A percentile compares a stretch with the other conserved stretches of the same genome.
These are phyloP conservation scores for Globisporangium apiculatum DNA, from an alignment of 352 stramenopile genomes.

Conservation along the genomic window DNA sequence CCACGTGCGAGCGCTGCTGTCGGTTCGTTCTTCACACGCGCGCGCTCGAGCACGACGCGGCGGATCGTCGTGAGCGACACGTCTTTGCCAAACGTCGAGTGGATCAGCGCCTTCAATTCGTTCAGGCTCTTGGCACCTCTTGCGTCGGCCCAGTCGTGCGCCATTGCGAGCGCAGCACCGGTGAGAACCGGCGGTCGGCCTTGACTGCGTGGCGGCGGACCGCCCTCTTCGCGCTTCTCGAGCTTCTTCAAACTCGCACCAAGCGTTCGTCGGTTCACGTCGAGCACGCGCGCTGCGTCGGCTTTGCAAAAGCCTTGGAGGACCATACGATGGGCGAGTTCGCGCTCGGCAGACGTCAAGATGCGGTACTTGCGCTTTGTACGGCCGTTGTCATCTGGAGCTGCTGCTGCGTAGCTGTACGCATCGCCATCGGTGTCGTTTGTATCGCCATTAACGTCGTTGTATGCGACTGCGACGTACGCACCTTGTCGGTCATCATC, in stretches of 20 bases:
- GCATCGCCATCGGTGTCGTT: not conserved
- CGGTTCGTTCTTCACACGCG: not conserved
- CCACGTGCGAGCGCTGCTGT: not conserved
- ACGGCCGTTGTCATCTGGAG: no score
- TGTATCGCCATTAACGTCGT: not conserved
- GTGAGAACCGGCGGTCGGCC: constrained; percentile 2
- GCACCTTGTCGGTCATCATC: no score
- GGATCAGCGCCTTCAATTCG: not conserved
- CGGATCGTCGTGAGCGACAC: constrained; percentile 3
- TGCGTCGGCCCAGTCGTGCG: not conserved
- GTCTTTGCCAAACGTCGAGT: not conserved
- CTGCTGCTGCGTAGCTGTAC: not conserved
- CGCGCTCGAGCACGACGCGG: constrained; percentile 3
- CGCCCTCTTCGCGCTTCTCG: not conserved
- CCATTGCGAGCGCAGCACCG: not conserved
- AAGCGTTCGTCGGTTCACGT: constrained; percentile 4
- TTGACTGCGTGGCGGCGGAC: not conserved
- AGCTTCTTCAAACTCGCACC: constrained; percentile 3
- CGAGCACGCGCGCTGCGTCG: constrained; percentile 2
- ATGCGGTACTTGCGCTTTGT: constrained; percentile 1
- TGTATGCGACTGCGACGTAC: no score
- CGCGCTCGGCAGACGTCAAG: not conserved
- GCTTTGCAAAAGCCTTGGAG: not conserved
- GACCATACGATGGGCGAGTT: constrained; percentile 1
- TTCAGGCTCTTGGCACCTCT: not conserved